Percentiles rank a stretch among this genome's conserved stretches.
phyloP scores from a whole-genome alignment of 176 grass and related monocot genomes.

The Oryza longistaminata region DNA sequence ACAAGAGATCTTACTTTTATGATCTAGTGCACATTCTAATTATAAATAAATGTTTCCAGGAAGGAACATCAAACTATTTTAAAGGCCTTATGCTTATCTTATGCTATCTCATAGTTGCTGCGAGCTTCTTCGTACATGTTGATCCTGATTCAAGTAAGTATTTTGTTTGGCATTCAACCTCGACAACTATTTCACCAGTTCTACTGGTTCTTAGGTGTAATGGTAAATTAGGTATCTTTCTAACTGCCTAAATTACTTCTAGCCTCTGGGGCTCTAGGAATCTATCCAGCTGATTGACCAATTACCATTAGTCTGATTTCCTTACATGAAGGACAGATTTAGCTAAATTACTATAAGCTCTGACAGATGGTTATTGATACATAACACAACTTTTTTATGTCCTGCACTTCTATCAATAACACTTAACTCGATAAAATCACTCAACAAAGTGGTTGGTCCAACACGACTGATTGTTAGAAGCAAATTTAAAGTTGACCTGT shows the following conservation, averaged over 20 bases:
- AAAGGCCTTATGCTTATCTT: constrained; percentile 93
- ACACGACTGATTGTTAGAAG: background rate
- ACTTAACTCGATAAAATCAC: background rate
- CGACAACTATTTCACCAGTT: background rate
- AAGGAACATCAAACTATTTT: constrained; percentile 91
- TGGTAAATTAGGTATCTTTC: background rate
- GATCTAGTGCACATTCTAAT: background rate
- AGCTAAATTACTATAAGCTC: background rate
- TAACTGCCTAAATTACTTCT: constrained; percentile 19
- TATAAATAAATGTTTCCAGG: constrained; percentile 50
- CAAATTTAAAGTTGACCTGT: constrained; percentile 1
- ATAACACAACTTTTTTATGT: background rate
- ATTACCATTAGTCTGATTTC: constrained; percentile 13
- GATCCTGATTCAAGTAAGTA: constrained; percentile 70
- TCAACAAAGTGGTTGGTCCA: background rate
- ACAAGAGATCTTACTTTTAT: background rate
- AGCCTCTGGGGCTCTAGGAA: background rate
- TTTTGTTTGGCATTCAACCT: constrained; percentile 14
- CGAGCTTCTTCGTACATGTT: constrained; percentile 90
- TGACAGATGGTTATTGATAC: background rate
- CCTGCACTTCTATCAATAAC: background rate
- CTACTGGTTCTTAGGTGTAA: constrained; percentile 15
- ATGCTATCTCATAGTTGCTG: constrained; percentile 84
- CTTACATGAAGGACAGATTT: background rate
- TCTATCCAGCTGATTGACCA: background rate